Evolutionary conservation across 192 early-diverging fungal genomes (phyloP).

Genomic region (Lobosporangium transversale): DNA sequence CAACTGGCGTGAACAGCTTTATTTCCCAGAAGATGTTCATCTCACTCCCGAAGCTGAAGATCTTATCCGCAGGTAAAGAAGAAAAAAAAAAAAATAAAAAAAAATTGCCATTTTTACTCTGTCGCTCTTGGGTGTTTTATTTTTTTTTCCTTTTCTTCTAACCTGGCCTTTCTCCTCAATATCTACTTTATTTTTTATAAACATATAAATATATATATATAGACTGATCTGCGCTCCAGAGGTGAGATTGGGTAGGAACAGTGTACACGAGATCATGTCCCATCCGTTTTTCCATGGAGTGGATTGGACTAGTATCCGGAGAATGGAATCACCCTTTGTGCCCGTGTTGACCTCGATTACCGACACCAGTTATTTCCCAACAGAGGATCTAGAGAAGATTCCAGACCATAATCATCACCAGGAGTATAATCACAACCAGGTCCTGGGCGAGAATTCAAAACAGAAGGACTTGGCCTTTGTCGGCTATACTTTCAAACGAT

Average conservation of each 20-base stretch:
- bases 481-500: constrained; percentile 98
- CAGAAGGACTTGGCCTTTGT: constrained; percentile 98
- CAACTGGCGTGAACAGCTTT: constrained; percentile 91
- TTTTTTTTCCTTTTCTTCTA: background rate
- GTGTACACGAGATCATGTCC: constrained; percentile 82
- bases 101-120: background rate
- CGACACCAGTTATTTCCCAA: constrained; percentile 98
- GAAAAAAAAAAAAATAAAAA: background rate
- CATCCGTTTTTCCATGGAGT: constrained; percentile 97
- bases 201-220: too few species aligned
- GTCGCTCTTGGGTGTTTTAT: background rate
- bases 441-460: constrained; percentile 25
- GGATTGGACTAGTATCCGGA: constrained; percentile 90
- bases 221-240: constrained; percentile 90
- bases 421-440: background rate
- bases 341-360: constrained; percentile 93
- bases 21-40: constrained; percentile 94
- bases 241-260: constrained; percentile 80
- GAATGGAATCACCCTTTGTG: constrained; percentile 87
- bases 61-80: constrained; percentile 79
- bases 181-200: too few species aligned
- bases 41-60: constrained; percentile 92
- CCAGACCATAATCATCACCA: constrained; percentile 58
- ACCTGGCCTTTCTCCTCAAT: too few species aligned
- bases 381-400: constrained; percentile 88